Base-by-base conservation (phyloP, 208 protist genomes). In the Leishmania tarentolae region DNA sequence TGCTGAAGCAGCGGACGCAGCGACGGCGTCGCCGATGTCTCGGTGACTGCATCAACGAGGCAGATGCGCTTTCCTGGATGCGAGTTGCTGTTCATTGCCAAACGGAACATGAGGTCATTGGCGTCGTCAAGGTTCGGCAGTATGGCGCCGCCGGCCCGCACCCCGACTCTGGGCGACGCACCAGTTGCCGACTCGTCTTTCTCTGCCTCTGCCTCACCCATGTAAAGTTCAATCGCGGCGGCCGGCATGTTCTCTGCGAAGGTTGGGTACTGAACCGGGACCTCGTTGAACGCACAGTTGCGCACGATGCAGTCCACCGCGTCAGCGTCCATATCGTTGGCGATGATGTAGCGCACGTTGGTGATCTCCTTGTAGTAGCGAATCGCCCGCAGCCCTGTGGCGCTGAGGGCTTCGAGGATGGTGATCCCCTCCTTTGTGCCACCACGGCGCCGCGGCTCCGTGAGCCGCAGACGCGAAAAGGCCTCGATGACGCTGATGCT, bases 301-400 rank as follows among this genome's bases (percentile, higher is more conserved):
- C 92, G 87, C 40, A 84, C 53, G 59, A 99, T 99, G 76, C 93
- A 92, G 47, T 95, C 90, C 37, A 99, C 98, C 2, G 99, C 99
- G 66, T 96, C 94, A 0, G 81, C 73, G 72, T 98, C 94, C 46
- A 99, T 81, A 87, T 99, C 99, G 85, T 99, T 99, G 24, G 98
- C 98, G 42, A 99, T 97, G 85, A 99, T 99, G 78, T 89, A 96
- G 37, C 95, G 91, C n/a, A 99, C 86, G 44, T 95, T 94, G 13
- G 90, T 90, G 73, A 99, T 96, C 81, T 99, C 99, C 83, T 99
- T 99, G 68, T 86, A 98, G 87, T 99, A 99, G 46, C 99, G 96
- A 76, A 99, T 97, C 13, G 98, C 97, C 7, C 99, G 94, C 31
- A 99, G 91, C 40, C 99, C 99, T 1, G 98, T 99, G 0, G 99